Base-by-base conservation (phyloP, 352 stramenopile genomes). In the Globisporangium parvum region DNA sequence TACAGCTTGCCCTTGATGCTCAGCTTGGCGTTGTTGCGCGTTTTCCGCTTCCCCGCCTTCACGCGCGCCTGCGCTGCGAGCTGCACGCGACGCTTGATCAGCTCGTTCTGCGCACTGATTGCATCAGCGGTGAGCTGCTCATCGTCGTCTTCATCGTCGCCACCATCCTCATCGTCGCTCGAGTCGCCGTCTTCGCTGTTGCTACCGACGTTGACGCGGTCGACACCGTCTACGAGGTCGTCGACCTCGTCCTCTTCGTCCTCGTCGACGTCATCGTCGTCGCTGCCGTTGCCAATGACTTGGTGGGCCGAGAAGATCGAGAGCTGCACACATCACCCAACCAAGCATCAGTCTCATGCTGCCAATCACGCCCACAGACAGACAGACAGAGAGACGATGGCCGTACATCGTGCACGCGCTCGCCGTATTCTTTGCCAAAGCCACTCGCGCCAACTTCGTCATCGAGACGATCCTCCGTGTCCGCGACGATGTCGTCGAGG, bases 1-100 rank as follows among this genome's bases (percentile, higher is more conserved):
- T 85, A 71, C 44, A 93, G 68, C 37, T 82, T 85, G 56, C 85
- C 85, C 74, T 95, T 95, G 49, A 95, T 72, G 63, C 81, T 93
- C 21, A 95, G 67, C 74, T 95, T 95, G 55, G 85, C 66, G 31
- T 69, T 69, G 63, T 95, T 95, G 31, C 85, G 82, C 56, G 85
- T 80, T 47, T 68, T 72, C 26, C 79, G 80, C 60, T 80, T 84
- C 20, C 66, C 67, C 8, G 62, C 55, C 64, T 92, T 88, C 39
- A 75, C 58, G 26, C 80, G 76, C 49, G 74, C 62, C 52, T 78
- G 63, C 10, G 85, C 74, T 23, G 88, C 76, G 21, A 85, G 80
- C 55, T 90, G 83, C 51, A 95, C 85, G 10, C 76, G 81, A 51
- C 84, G 79, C 69, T 92, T 92, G 51, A 90, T 92, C 41, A 87